Percentiles rank a stretch among this genome's conserved stretches.
These are phyloP conservation scores for Microthlaspi erraticum DNA, from an alignment of 345 rosid genomes.

Conservation along the genomic window DNA sequence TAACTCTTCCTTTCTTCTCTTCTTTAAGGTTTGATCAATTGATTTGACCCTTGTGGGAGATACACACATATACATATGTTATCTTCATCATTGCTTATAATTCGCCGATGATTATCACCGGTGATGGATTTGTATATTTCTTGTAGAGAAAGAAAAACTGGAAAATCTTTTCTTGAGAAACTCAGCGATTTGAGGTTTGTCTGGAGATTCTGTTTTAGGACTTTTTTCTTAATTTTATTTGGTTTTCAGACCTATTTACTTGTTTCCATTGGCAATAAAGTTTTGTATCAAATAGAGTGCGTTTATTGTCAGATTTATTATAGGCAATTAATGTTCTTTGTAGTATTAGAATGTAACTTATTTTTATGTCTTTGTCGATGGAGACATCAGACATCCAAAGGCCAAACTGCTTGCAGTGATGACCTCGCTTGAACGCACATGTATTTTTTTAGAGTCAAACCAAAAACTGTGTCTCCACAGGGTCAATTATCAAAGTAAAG, in stretches of 20 bases:
- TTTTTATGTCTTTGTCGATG: background rate
- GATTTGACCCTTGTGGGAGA: conserved; percentile 39
- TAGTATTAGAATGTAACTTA: background rate
- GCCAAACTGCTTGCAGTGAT: background rate
- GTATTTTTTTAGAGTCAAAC: too few species aligned
- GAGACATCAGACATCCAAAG: background rate
- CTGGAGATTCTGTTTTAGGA: conserved; percentile 18
- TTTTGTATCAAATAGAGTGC: background rate
- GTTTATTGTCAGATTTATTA: background rate
- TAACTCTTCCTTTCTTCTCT: conserved; percentile 34
- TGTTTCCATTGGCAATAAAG: conserved; percentile 30
- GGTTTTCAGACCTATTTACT: conserved; percentile 12
- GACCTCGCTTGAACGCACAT: background rate
- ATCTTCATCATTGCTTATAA: conserved; percentile 27
- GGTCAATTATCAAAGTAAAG: too few species aligned
- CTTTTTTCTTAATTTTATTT: conserved; percentile 11
- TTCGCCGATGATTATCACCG: conserved; percentile 35
- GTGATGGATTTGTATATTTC: conserved; percentile 43
- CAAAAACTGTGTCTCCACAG: too few species aligned
- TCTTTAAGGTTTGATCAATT: conserved; percentile 34
- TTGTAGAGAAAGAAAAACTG: conserved; percentile 44
- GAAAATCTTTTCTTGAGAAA: conserved; percentile 37
- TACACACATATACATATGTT: conserved; percentile 25
- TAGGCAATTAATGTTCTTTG: background rate
- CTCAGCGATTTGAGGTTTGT: conserved; percentile 31